phyloP scores from a whole-genome alignment of 2,329 filamentous ascomycete species.

The Cryphonectria radicalis region DNA sequence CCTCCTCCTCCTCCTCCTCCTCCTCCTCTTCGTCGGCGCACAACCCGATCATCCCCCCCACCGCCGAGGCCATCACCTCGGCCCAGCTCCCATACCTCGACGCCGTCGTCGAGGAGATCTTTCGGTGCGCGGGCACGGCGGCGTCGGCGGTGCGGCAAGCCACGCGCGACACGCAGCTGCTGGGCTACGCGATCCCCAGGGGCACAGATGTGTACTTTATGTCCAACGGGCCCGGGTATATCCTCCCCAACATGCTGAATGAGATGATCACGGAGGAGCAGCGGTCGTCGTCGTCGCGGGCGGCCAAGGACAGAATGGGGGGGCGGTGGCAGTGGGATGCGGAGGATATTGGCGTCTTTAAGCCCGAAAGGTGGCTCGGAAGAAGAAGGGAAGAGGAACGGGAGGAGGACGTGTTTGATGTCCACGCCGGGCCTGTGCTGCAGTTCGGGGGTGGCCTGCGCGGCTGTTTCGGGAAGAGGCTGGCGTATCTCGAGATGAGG shows the following conservation, averaged over 20 bases:
- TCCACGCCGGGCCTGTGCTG: constrained; percentile 34
- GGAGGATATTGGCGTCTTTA: constrained; percentile 19
- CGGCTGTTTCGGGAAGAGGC: constrained; percentile 36
- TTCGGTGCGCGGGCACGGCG: constrained; percentile 51
- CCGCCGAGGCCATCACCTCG: constrained; percentile 36
- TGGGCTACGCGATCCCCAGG: constrained; percentile 45
- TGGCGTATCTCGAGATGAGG: constrained; percentile 39
- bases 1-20: background rate
- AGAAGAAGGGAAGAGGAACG: background rate
- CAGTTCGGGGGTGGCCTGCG: constrained; percentile 34
- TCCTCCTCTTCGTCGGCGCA: background rate
- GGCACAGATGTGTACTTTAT: constrained; percentile 49
- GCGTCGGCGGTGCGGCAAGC: constrained; percentile 51
- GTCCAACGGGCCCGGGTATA: constrained; percentile 37
- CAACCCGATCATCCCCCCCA: constrained; percentile 30
- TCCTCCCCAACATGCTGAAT: constrained; percentile 13
- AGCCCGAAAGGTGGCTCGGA: constrained; percentile 24
- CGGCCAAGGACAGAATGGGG: background rate
- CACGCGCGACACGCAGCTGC: constrained; percentile 43
- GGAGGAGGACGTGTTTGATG: constrained; percentile 31
- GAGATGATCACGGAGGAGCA: constrained; percentile 11
- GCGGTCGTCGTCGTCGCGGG: constrained; percentile 18
- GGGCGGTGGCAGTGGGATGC: background rate
- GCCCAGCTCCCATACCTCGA: constrained; percentile 50
- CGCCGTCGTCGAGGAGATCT: constrained; percentile 51